Percentiles rank a stretch among this genome's conserved stretches.
Conservation (phyloP, 805 yeast genomes). For the Wickerhamomyces chaumierensis region DNA sequence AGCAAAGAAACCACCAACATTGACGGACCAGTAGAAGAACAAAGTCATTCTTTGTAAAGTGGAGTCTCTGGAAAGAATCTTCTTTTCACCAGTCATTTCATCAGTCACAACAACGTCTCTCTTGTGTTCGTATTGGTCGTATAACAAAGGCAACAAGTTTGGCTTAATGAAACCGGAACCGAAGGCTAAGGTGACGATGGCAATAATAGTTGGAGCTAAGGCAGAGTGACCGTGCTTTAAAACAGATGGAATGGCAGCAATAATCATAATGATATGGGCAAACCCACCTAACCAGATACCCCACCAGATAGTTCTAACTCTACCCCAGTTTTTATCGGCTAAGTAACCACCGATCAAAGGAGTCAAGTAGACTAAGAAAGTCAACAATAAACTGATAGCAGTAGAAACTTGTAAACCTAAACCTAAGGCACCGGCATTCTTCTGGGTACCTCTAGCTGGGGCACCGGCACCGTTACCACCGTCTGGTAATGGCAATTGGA, state of each 20-base stretch:
- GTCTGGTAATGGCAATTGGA: conserved; percentile 40
- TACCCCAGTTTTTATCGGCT: conserved; percentile 68
- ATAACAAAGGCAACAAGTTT: conserved; percentile 58
- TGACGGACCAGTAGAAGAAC: conserved; percentile 68
- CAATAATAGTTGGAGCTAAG: conserved; percentile 44
- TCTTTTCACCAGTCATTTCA: conserved; percentile 47
- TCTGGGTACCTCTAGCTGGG: conserved; percentile 12
- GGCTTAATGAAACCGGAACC: conserved; percentile 80
- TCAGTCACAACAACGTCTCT: conserved; percentile 47
- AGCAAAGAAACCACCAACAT: conserved; percentile 64
- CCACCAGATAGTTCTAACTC: conserved; percentile 53
- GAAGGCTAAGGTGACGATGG: conserved; percentile 44
- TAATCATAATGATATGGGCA: conserved; percentile 54
- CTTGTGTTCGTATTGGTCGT: conserved; percentile 59
- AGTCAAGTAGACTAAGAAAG: conserved; percentile 74
- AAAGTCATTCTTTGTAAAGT: conserved; percentile 67
- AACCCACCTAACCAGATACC: conserved; percentile 48
- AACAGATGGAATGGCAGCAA: conserved; percentile 54
- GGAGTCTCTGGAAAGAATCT: conserved; percentile 56
- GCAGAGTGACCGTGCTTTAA: conserved; percentile 39
- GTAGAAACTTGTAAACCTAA: conserved; percentile 56
- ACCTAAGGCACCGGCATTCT: conserved; percentile 41
- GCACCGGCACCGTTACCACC: conserved; percentile 26
- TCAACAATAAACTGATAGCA: conserved; percentile 63
- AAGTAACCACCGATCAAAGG: conserved; percentile 70